These are phyloP conservation scores for Zea mays DNA, from an alignment of 176 grass and related monocot species.

Conservation along the genomic window DNA sequence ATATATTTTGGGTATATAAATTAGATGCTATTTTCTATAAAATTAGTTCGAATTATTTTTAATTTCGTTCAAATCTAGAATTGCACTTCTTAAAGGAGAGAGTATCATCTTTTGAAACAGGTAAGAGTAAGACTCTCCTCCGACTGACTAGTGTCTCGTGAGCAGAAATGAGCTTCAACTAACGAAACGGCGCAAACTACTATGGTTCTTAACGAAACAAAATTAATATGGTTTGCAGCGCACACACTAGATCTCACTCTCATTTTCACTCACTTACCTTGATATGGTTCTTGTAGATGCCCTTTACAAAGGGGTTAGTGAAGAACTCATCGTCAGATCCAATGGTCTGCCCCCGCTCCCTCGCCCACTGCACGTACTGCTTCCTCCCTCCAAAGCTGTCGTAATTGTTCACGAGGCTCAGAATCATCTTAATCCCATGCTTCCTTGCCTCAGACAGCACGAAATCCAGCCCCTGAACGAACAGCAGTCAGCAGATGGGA, in stretches of 20 bases:
- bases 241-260: not conserved
- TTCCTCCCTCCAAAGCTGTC: slow-evolving; percentile 83
- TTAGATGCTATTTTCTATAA: not conserved
- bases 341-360: slow-evolving; percentile 70
- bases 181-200: not conserved
- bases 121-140: not conserved
- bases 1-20: not conserved
- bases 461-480: slow-evolving; percentile 80
- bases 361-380: slow-evolving; percentile 96
- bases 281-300: slow-evolving; percentile 87
- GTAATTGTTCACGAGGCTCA: slow-evolving; percentile 89
- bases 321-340: slow-evolving; percentile 86
- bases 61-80: not conserved
- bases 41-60: too few species aligned
- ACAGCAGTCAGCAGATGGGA: not conserved
- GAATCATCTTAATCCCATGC: slow-evolving; percentile 67
- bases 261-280: slow-evolving; percentile 44
- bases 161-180: not conserved
- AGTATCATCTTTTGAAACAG: not conserved
- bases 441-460: slow-evolving; percentile 79
- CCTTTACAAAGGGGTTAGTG: slow-evolving; percentile 73
- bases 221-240: not conserved
- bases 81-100: not conserved
- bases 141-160: not conserved
- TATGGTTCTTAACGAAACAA: not conserved